Percentiles rank a stretch among this genome's conserved stretches.
phyloP scores from a whole-genome alignment of 1,139 yeast genomes.

The Yamadazyma diddensiae region DNA sequence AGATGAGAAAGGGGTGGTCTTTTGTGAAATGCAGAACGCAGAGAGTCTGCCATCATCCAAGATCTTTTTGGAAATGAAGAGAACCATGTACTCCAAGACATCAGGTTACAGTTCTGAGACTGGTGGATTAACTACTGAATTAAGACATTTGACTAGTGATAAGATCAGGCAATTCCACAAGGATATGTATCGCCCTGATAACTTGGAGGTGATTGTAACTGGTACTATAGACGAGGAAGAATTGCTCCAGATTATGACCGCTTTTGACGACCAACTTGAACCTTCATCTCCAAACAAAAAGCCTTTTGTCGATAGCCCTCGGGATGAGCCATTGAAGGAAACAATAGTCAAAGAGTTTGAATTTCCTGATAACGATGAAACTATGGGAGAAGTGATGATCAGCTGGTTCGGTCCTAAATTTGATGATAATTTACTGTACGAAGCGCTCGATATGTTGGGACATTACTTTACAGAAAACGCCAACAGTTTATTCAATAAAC shows the following conservation, averaged over 20 bases:
- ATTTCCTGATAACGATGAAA: constrained; percentile 89
- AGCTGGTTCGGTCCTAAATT: constrained; percentile 84
- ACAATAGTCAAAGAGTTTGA: constrained; percentile 52
- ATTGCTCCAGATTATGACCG: constrained; percentile 54
- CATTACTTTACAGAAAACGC: constrained; percentile 76
- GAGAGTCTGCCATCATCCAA: constrained; percentile 79
- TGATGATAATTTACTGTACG: constrained; percentile 48
- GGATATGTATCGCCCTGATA: constrained; percentile 74
- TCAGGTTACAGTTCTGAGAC: constrained; percentile 92
- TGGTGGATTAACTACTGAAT: constrained; percentile 81
- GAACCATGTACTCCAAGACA: constrained; percentile 52
- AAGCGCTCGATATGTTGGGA: constrained; percentile 73
- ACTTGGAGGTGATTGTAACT: constrained; percentile 74
- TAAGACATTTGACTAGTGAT: constrained; percentile 69
- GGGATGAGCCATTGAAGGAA: constrained; percentile 38
- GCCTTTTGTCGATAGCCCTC: constrained; percentile 81
- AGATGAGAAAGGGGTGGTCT: constrained; percentile 94
- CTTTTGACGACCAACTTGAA: constrained; percentile 61
- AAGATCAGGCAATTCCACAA: constrained; percentile 76
- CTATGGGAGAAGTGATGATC: constrained; percentile 71
- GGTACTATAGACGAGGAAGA: constrained; percentile 82
- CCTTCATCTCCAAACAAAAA: constrained; percentile 45
- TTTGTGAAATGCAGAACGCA: constrained; percentile 95
- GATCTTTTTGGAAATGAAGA: constrained; percentile 60
- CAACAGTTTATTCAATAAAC: constrained; percentile 61